These are phyloP conservation scores for Luffa aegyptiaca DNA, from an alignment of 306 rosid species.

Conservation along the genomic window DNA sequence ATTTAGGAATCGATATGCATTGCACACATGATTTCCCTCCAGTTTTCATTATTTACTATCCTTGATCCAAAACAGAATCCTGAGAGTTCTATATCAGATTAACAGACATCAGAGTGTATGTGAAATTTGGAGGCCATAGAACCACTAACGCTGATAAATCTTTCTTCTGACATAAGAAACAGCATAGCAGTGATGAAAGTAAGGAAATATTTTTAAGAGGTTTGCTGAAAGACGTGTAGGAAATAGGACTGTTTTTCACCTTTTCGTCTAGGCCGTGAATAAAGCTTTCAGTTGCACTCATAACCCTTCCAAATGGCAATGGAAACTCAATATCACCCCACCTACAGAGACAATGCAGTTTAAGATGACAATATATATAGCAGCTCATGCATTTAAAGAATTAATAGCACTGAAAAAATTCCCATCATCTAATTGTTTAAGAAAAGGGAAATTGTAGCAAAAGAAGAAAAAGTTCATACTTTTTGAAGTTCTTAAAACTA, in stretches of 20 bases:
- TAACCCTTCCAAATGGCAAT: slow-evolving; percentile 90
- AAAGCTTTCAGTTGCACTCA: slow-evolving; percentile 73
- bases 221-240: not conserved
- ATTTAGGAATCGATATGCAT: not conserved
- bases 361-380: slow-evolving; percentile 6
- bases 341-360: slow-evolving; percentile 32
- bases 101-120: not conserved
- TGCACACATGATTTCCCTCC: not conserved
- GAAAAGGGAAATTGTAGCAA: not conserved
- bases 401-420: not conserved
- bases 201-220: not conserved
- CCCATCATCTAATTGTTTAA: no score
- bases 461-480: slow-evolving; percentile 30
- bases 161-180: not conserved
- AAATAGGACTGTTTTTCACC: slow-evolving; percentile 23
- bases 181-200: not conserved
- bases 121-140: not conserved
- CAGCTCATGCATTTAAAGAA: slow-evolving; percentile 4
- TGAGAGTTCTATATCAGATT: not conserved
- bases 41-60: not conserved
- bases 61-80: not conserved
- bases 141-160: not conserved
- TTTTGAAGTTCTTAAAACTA: slow-evolving; percentile 93
- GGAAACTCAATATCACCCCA: slow-evolving; percentile 88
- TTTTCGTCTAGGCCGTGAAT: slow-evolving; percentile 87